Evolutionary conservation across 768 basidiomycete genomes (phyloP), one percentile per base, ranked within the genome.

Genomic region (Cubamyces sp.): DNA sequence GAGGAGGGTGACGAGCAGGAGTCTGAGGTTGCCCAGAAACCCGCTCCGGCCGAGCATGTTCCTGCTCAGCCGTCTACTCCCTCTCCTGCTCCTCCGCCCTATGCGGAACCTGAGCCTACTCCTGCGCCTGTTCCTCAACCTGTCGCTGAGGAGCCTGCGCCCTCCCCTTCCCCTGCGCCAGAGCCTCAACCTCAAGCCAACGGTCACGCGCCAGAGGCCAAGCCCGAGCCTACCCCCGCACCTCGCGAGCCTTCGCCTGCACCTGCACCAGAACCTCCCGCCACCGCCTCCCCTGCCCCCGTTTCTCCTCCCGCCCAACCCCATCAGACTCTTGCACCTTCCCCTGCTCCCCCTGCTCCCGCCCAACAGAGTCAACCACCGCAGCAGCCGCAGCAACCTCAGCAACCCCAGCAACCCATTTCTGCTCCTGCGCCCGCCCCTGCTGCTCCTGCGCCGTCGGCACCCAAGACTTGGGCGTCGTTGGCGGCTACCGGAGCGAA

Each of bases 391-490:
- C 66, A 64, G 26, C 69, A 71, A 42, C 66, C 77, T 1, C 54
- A 70, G 15, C 71, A 64, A 26, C 64, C 34, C 5, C 34, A 34
- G 34, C 34, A 34, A 34, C 34, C 34, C 6, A 34, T 34, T 34
- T 34, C 70, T n/a, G 61, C 70, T 11, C 60, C 76, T 23, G 67
- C 69, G 23, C 73, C 76, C 15, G 64, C 73, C 37, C 68, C 78
- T 11, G 69, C 76, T 15, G 74, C 76, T 3, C 71, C 73, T 16
- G 69, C 80, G 19, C 75, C 83, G 12, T 75, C 84, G 12, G 76
- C 68, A 15, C 92, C 91, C 16, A 90, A 91, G 72, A 90, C 90
- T 0, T 98, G 95, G 96, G 96, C 96, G 0, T 91, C 89, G 59
- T 85, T 97, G 47, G 95, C 95, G 48, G 94, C 95, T 42, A 74